Evolutionary conservation across 2,329 filamentous ascomycete genomes (phyloP), one percentile per base, ranked within the genome.

Genomic region (Domatiomyces globalis): DNA sequence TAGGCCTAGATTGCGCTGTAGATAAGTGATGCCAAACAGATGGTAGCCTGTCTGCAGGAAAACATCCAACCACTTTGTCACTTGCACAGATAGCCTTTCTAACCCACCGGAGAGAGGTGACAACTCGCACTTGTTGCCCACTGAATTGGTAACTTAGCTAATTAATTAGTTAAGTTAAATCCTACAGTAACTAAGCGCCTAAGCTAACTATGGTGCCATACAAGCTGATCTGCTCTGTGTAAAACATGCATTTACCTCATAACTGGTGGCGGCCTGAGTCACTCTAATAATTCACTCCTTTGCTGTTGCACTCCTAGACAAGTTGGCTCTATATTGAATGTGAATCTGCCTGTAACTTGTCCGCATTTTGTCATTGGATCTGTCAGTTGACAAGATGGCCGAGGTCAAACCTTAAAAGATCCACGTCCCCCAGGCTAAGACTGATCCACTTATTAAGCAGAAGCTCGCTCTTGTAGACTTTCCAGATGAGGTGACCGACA

Each of bases 381-480:
- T 39, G 22, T 25, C 1, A 45, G 4, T 45, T n/a, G n/a, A 45
- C 22, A 15, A 47, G 17, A 54, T 54, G 52, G 12, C 49, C 18
- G 8, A 47, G 8, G 42, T 51, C 44, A 39, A 58, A 12, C 65
- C 71, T 2, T 80, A 73, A 63, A 69, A 66, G 18, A 75, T 81
- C 55, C 59, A 64, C 15, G 64, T 81, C 9, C 66, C 75, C 0
- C 72, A 81, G 39, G 63, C 68, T 5, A 68, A 72, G 18, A 64
- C 83, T 17, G 65, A 75, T 12, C 67, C 67, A 8, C 68, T 83
- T 1, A 71, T 83, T 1, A 71, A 73, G 53, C 68, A 72, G 36
- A 81, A 80, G 61, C 73, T 84, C 2, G 64, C 70, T 0, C 64
- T 72, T 1, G 64, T 76, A 5, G 69, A 71, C 6, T 78, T 79